Conservation (phyloP, 1,284 basidiomycete species). For the Singerocomus rubriflavus region DNA sequence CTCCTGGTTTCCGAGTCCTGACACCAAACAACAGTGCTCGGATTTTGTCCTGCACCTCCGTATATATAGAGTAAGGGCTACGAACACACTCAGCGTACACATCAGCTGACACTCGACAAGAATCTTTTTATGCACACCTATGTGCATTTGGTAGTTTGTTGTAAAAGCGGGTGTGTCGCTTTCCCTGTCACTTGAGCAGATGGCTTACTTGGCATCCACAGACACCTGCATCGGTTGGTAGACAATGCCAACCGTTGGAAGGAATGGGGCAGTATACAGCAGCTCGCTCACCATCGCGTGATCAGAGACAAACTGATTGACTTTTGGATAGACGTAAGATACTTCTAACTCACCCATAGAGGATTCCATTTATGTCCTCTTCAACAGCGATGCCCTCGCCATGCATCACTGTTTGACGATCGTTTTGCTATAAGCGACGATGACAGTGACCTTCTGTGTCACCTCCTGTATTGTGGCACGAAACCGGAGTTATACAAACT, state of each 20-base stretch:
- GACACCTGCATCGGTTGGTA: conserved; percentile 12
- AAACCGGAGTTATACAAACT: conserved; percentile 18
- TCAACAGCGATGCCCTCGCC: conserved; percentile 16
- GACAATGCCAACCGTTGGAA: conserved; percentile 13
- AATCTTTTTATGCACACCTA: conserved; percentile 27
- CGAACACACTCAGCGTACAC: not conserved
- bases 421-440: conserved; percentile 14
- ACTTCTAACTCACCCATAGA: not conserved
- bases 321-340: conserved; percentile 14
- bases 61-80: conserved; percentile 22
- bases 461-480: conserved; percentile 23
- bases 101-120: conserved; percentile 15
- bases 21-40: conserved; percentile 6
- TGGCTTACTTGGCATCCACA: not conserved
- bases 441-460: conserved; percentile 17
- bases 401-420: conserved; percentile 5
- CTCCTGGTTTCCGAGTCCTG: not conserved
- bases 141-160: conserved; percentile 22
- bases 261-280: conserved; percentile 16
- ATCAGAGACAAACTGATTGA: conserved; percentile 14
- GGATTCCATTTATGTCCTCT: not conserved
- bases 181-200: not conserved
- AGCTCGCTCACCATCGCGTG: conserved; percentile 16
- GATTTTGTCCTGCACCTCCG: conserved; percentile 13
- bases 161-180: conserved; percentile 2